Base-by-base conservation (phyloP, 179 eudicot species). In the Nepenthes alata region DNA sequence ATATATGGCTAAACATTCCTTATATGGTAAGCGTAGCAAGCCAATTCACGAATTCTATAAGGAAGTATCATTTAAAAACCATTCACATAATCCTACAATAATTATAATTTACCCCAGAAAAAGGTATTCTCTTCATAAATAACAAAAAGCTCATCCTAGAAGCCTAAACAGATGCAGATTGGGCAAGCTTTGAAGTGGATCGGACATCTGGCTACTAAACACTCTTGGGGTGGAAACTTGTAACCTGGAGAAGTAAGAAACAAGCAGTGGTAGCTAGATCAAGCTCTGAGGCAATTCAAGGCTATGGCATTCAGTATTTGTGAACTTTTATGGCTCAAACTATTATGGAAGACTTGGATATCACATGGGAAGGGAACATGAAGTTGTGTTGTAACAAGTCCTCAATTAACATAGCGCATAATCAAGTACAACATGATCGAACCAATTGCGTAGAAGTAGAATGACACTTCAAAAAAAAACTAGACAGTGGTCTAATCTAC, bases 111-210 rank as follows among this genome's bases (percentile, higher is more conserved):
- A 4, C 53, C 6, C 63, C 52, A 10, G 37, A 53, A 8, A 60
- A 60, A 15, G 52, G 63, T 14, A 13, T 47, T 25, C 38, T 60
- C 4, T 60, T 60, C 15, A 9, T 1, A 34, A 60, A 60, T 1
- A 11, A 47, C 2, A 12, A 8, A 9, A 2, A 47, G 1, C 36
- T 14, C 13, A 1, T 4, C 2, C 4, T 60, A 7, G 52, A 60
- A 47, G 63, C 11, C 3, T 60, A 60, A 5, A 6, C 10, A 4
- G 63, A 60, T 8, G 52, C 63, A 25, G 54, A 37, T 12, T 58
- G 48, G 48, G 47, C 34, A 6, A 11, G 47, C 0, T 16, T 2
- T 1, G 11, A 25, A 38, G 16, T 2, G 1, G 53, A 60, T 48
- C 6, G 47, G 2, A 58, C 6, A 3, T 55, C 35, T 2, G 61